Base-by-base conservation (phyloP, 495 filamentous ascomycete species). In the Rostrohypoxylon terebratum region DNA sequence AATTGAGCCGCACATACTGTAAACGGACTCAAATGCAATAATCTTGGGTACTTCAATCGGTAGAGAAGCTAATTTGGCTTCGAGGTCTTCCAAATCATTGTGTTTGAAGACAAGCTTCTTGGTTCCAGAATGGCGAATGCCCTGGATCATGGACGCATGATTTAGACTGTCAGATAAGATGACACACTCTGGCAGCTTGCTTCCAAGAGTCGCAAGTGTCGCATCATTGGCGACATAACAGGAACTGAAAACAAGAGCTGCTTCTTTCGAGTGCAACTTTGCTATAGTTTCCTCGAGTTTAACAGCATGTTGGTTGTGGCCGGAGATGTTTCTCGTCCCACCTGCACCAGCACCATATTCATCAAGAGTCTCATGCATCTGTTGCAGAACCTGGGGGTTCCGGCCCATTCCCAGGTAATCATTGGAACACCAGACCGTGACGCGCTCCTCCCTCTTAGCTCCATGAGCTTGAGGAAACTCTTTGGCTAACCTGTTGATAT, bases 211-310 rank as follows among this genome's bases (percentile, higher is more conserved):
- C 9, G 96, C 96, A 25, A 99, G 90, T 0, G 96, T 98, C 25
- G 96, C 96, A 84, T 99, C 96, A 76, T 99, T 99, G 72, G 96
- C 96, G 42, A 99, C 96, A 74, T 93, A 99, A 86, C 96, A 99
- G 8, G 94, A 98, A 64, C 92, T 93, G 79, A 99, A 99, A 28
- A 97, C 95, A 69, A 99, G 82, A 2, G 95, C 94, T 0, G 90
- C 88, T 76, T 98, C 94, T 81, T 97, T 94, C n/a, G 92, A 90
- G 63, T 88, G 96, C 36, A 99, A 83, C 75, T 93, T 94, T 4
- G 96, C 95, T 73, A 98, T 82, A 0, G 93, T 93, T 21, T 82
- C 84, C 81, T 99, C 96, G 42, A 99, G 82, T 42, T 85, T 87
- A 42, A 99, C 90, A 20, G 96, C 96, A 77, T 99, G 96, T 80